phyloP scores from a whole-genome alignment of 352 stramenopile genomes.

The Ophiocytium majus region DNA sequence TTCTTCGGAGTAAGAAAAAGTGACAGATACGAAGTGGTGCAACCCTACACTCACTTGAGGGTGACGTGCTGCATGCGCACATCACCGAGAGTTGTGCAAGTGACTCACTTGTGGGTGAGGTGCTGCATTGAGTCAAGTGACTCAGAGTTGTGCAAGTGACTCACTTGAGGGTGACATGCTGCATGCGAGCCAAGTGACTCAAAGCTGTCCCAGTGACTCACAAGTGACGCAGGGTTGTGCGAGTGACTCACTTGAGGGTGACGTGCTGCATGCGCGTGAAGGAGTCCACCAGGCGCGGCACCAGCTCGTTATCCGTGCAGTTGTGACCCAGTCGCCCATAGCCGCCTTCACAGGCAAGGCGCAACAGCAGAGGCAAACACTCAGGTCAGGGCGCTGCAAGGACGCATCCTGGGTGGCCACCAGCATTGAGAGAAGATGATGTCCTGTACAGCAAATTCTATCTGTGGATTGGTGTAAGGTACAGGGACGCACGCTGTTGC shows the following conservation, averaged over 20 bases:
- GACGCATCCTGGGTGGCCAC: too few species aligned
- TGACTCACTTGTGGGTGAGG: conserved; percentile 1
- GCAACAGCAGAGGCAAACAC: too few species aligned
- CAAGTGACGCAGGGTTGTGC: too few species aligned
- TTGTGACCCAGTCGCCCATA: conserved; percentile 48
- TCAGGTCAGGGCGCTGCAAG: too few species aligned
- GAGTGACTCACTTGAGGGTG: conserved; percentile 18
- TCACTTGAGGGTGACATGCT: conserved; percentile 26
- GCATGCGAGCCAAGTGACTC: conserved; percentile 34
- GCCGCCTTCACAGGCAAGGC: background rate
- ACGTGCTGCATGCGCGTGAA: conserved; percentile 40
- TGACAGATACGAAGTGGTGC: too few species aligned
- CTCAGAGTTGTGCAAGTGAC: too few species aligned
- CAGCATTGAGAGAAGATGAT: too few species aligned
- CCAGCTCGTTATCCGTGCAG: conserved; percentile 39
- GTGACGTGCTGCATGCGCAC: conserved; percentile 34
- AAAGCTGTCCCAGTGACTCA: too few species aligned
- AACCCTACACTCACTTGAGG: background rate
- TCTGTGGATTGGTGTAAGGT: too few species aligned
- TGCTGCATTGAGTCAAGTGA: background rate
- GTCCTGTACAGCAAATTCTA: too few species aligned
- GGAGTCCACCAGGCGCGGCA: conserved; percentile 33
- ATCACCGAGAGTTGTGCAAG: conserved; percentile 23
- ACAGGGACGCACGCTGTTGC: too few species aligned
- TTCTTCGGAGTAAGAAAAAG: too few species aligned